Conservation (phyloP, 2,329 filamentous ascomycete genomes). For the Daldinia sp. region DNA sequence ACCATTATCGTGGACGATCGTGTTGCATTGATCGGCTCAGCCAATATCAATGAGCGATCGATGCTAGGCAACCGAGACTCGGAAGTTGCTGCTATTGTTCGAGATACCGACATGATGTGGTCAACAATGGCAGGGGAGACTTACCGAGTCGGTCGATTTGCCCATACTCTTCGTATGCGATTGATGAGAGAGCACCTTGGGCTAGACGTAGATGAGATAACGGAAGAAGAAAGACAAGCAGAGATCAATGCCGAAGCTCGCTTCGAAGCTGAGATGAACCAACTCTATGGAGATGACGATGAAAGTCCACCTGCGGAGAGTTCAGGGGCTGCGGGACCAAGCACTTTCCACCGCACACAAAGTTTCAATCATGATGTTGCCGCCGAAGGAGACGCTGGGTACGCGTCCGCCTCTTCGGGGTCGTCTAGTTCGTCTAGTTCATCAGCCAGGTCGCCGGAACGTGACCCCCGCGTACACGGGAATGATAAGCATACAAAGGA, state of each 20-base stretch:
- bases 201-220: constrained; percentile 91
- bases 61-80: constrained; percentile 94
- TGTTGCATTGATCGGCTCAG: constrained; percentile 92
- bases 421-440: constrained; percentile 44
- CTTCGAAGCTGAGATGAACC: constrained; percentile 71
- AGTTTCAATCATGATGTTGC: constrained; percentile 51
- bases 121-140: constrained; percentile 91
- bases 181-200: constrained; percentile 97
- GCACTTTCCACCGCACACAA: constrained; percentile 29
- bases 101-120: constrained; percentile 92
- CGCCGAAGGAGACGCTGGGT: constrained; percentile 35
- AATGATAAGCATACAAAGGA: constrained; percentile 77
- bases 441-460: constrained; percentile 52
- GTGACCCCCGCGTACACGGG: constrained; percentile 68
- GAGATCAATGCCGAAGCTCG: constrained; percentile 70
- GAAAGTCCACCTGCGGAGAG: constrained; percentile 46
- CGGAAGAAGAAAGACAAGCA: constrained; percentile 79
- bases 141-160: constrained; percentile 91
- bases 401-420: constrained; percentile 35
- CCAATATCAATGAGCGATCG: constrained; percentile 98
- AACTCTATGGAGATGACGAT: constrained; percentile 68
- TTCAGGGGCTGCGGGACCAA: constrained; percentile 40
- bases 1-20: constrained; percentile 96
- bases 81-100: constrained; percentile 88
- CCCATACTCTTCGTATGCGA: constrained; percentile 90